Evolutionary conservation across 148 eudicot species (phyloP), one percentile per base, ranked within the genome.

Genomic region (Rhododendron henanense): DNA sequence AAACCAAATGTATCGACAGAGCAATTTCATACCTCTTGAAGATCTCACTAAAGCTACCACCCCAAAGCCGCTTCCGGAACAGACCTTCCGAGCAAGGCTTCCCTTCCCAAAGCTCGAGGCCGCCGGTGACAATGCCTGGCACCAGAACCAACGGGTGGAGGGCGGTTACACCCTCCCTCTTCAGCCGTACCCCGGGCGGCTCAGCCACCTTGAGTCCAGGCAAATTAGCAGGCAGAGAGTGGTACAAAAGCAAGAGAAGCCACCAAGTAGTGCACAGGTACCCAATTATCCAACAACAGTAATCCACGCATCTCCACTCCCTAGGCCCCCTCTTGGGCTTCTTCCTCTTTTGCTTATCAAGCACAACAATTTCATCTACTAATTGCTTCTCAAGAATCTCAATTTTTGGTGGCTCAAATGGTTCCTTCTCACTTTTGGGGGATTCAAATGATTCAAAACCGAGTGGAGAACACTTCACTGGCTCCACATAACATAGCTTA

Each of bases 101-200:
- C 4, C 96, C 96, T 81, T 93, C 96, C 96, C 94, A 92, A 44
- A 93, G 92, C 93, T 93, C 96, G 39, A 93, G 92, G 10, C 96
- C 94, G 3, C 96, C 93, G 51, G 96, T 94, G 77, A 94, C 91
- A 83, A 94, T 92, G 87, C 96, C 96, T 67, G 96, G 94, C 39
- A 94, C 92, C 81, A 92, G 83, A 63, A 94, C 93, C 25, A 94
- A 93, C 2, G 96, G 96, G 81, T 94, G 94, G 67, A 78, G 83
- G 0, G 93, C 90, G 14, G 83, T 88, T 50, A 92, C 21, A 28
- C 93, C 94, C 51, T 92, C 92, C 2, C 89, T 86, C 87, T 88
- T 87, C 39, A 94, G 89, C 89, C 91, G 74, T 15, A 74, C 86
- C 35, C 96, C 96, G 4, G 94, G 96, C 5, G 91, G 79, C 79